Evolutionary conservation across 768 basidiomycete genomes (phyloP), one percentile per base, ranked within the genome.

Genomic region (Xerocomellus dryophilus): DNA sequence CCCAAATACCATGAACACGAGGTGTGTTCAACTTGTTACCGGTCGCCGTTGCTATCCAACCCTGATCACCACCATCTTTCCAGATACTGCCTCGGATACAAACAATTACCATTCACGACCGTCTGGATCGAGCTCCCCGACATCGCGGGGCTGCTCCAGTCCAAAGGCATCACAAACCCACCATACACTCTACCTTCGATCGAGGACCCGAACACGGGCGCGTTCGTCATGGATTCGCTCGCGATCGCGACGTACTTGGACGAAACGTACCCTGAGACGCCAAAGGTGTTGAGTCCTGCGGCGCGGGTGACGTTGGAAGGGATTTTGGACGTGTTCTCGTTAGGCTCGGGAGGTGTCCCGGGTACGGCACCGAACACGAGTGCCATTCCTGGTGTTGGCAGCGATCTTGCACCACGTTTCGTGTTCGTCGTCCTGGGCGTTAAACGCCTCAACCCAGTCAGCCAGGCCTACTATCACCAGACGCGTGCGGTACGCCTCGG

Each of bases 231-330:
- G 10, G 78, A 82, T 31, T 81, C 81, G 0, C 57, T 66, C 36
- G 60, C 56, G 31, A 83, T 84, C 51, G 80, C 78, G 1, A 57
- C 70, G 15, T 81, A 84, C 62, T 71, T 83, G 51, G 82, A 83
- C 50, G 65, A 68, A 2, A 69, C 72, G 1, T 83, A 81, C 58
- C 78, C 81, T 0, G 64, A 71, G 44, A 71, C 75, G 0, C 76
- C 75, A 2, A 58, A 44, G 8, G 59, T 81, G 18, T 62, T 81
- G 56, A 76, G 74, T 1, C 38, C 48, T 5, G 70, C 66, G 0
- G 70, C 66, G 2, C 57, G 57, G 10, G 74, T 66, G 0, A 50
- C 75, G 1, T 69, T 78, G 35, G 62, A 68, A 3, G 67, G 67
- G 0, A 72, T 74, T 50, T 43, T 59, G 0, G 50, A 63, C 34